Percentiles rank a stretch among this genome's conserved stretches.
Evolutionary conservation across 2,329 filamentous ascomycete genomes (phyloP).

Genomic region (Cladosporium oxysporum): DNA sequence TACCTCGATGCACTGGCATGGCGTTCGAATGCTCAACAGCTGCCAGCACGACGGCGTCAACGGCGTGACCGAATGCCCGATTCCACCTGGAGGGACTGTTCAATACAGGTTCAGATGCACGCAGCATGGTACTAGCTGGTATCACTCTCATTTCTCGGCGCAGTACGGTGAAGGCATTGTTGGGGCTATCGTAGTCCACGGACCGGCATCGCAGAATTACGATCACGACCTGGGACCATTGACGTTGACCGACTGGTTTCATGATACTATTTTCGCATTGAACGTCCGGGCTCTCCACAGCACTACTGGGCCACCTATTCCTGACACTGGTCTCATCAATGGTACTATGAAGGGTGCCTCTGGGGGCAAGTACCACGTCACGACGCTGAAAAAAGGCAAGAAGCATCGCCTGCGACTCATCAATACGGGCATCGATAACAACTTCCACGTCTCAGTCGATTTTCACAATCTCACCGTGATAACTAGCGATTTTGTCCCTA

Average conservation of each 20-base stretch:
- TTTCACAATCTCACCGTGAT: slow-evolving; percentile 40
- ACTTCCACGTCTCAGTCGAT: slow-evolving; percentile 44
- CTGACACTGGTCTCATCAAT: slow-evolving; percentile 53
- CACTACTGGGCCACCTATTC: slow-evolving; percentile 40
- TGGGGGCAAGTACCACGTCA: slow-evolving; percentile 33
- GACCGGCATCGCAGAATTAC: slow-evolving; percentile 60
- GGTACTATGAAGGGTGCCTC: slow-evolving; percentile 43
- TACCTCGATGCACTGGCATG: slow-evolving; percentile 65
- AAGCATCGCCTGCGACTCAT: slow-evolving; percentile 48
- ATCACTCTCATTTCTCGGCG: slow-evolving; percentile 60
- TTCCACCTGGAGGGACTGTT: slow-evolving; percentile 52
- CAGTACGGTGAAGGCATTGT: slow-evolving; percentile 61
- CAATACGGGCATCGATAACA: slow-evolving; percentile 49
- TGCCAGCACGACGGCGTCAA: slow-evolving; percentile 61
- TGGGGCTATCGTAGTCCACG: slow-evolving; percentile 63
- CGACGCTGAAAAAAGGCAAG: slow-evolving; percentile 41
- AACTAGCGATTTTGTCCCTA: slow-evolving; percentile 32
- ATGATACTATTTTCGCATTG: slow-evolving; percentile 31
- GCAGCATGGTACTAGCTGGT: slow-evolving; percentile 48
- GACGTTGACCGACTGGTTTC: slow-evolving; percentile 62
- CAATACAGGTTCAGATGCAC: slow-evolving; percentile 61
- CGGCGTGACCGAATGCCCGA: slow-evolving; percentile 48
- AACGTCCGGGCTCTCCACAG: slow-evolving; percentile 35
- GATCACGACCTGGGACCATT: slow-evolving; percentile 64
- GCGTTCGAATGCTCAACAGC: slow-evolving; percentile 59